Evolutionary conservation across 2,329 filamentous ascomycete genomes (phyloP), one percentile per base, ranked within the genome.

Genomic region (Epichloe typhina): DNA sequence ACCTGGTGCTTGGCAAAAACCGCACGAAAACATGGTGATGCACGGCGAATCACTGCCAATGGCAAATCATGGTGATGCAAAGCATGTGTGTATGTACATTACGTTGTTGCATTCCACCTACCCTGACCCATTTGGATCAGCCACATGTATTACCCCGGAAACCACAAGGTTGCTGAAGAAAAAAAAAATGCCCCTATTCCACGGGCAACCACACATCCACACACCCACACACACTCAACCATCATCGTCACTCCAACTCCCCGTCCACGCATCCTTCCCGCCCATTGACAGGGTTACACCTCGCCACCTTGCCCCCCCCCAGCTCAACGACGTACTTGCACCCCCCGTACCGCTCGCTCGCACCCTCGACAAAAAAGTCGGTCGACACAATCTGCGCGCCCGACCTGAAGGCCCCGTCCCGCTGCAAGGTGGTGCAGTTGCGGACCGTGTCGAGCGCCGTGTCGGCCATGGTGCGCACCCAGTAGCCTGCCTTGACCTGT

Each of bases 321-420:
- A 64, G 12, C 43, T 56, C 50, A 40, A 57, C 56, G 2, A 59
- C 59, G 55, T 74, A 76, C 52, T 75, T 72, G 54, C 69, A 69
- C 17, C 66, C 66, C 66, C 70, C 49, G 12, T 50, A 76, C 31
- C 72, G 62, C 44, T 66, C 62, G 43, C 65, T 68, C 70, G 72
- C 69, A 0, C 73, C 72, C 54, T 69, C 71, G 1, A 57, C 63
- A 6, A 72, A 72, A 50, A 68, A 76, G 55, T 76, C 73, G 0
- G 72, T 75, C 35, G 68, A 72, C 2, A 75, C 70, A 50, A 76
- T 63, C 55, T 75, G 73, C 26, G 73, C 73, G 6, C 72, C 73
- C 44, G 71, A 74, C 44, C 61, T 52, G 40, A 73, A 67, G 1
- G 72, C 49, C 38, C 26, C 17, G 19, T 51, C 49, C 7, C 49